These are phyloP conservation scores for Phytophthora hybrid DNA, from an alignment of 352 stramenopile species.

Conservation along the genomic window DNA sequence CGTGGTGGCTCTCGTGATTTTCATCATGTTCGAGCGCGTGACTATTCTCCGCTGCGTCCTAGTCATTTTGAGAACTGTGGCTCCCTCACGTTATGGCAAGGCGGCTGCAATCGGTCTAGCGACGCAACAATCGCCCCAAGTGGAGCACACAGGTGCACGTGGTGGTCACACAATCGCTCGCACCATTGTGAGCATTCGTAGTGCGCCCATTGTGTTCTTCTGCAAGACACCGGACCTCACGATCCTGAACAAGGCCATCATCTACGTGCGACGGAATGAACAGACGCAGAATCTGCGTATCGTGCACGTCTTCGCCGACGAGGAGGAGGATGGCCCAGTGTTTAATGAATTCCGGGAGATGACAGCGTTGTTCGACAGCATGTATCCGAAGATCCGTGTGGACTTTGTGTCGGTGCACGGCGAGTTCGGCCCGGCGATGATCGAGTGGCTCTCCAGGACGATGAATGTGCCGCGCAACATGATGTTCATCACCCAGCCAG, in stretches of 20 bases:
- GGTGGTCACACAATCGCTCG: conserved; percentile 56
- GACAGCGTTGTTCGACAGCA: conserved; percentile 72
- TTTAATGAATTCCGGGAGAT: conserved; percentile 45
- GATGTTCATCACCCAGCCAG: conserved; percentile 90
- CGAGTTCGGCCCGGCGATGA: conserved; percentile 61
- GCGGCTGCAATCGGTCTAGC: conserved; percentile 18
- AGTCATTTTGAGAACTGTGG: conserved; percentile 44
- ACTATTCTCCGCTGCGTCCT: conserved; percentile 47
- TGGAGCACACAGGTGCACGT: conserved; percentile 49
- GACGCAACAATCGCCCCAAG: neutral
- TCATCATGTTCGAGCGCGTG: conserved; percentile 67
- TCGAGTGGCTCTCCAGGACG: conserved; percentile 72
- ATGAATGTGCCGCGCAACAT: conserved; percentile 78
- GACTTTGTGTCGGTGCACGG: conserved; percentile 68
- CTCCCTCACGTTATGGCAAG: conserved; percentile 44
- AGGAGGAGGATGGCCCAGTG: conserved; percentile 20
- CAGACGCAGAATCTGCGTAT: conserved; percentile 88
- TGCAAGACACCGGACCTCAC: conserved; percentile 88
- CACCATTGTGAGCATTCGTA: conserved; percentile 57
- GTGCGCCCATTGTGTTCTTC: conserved; percentile 87
- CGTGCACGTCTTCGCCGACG: conserved; percentile 72
- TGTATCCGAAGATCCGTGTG: conserved; percentile 88
- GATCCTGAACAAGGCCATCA: conserved; percentile 91
- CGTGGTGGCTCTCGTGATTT: conserved; percentile 48
- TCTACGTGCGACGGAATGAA: conserved; percentile 90